Percentiles rank a stretch among this genome's conserved stretches.
Evolutionary conservation across 1,284 basidiomycete genomes (phyloP).

Genomic region (Cryptococcus depauperatus): DNA sequence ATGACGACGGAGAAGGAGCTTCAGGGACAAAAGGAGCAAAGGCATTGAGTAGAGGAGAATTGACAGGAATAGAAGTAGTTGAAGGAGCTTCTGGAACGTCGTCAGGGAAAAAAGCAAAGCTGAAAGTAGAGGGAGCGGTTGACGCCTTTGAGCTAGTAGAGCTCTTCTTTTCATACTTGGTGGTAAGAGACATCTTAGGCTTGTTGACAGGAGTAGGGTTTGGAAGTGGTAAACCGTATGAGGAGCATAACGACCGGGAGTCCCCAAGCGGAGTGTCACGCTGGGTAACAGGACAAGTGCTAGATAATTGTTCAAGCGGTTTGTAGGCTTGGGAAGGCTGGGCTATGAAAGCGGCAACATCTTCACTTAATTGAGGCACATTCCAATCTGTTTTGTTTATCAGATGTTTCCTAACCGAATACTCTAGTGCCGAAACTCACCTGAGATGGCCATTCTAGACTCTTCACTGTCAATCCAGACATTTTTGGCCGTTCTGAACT

Average conservation of each 20-base stretch:
- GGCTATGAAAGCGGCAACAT: constrained; percentile 30
- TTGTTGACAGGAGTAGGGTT: constrained; percentile 13
- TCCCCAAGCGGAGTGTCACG: constrained; percentile 25
- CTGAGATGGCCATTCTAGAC: constrained; percentile 14
- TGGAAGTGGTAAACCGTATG: constrained; percentile 27
- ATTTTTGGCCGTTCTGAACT: constrained; percentile 18
- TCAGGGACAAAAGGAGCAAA: constrained; percentile 28
- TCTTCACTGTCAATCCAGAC: constrained; percentile 24
- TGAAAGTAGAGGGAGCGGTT: constrained; percentile 5
- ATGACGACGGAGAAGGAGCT: constrained; percentile 12
- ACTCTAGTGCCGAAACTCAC: constrained; percentile 9
- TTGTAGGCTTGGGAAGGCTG: constrained; percentile 27
- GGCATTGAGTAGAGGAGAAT: constrained; percentile 14
- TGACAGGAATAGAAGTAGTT: background rate
- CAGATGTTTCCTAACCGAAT: background rate
- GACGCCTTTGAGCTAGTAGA: constrained; percentile 18
- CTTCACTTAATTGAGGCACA: constrained; percentile 17
- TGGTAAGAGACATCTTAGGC: constrained; percentile 22
- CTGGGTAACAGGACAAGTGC: constrained; percentile 16
- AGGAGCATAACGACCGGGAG: constrained; percentile 17
- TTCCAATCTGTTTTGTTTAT: constrained; percentile 18
- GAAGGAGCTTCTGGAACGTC: constrained; percentile 9
- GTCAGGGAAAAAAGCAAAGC: constrained; percentile 11
- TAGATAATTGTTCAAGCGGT: constrained; percentile 19
- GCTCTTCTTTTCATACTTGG: constrained; percentile 34